Evolutionary conservation across 2,329 filamentous ascomycete genomes (phyloP).

Genomic region (Pseudocercospora pini-densiflorae): DNA sequence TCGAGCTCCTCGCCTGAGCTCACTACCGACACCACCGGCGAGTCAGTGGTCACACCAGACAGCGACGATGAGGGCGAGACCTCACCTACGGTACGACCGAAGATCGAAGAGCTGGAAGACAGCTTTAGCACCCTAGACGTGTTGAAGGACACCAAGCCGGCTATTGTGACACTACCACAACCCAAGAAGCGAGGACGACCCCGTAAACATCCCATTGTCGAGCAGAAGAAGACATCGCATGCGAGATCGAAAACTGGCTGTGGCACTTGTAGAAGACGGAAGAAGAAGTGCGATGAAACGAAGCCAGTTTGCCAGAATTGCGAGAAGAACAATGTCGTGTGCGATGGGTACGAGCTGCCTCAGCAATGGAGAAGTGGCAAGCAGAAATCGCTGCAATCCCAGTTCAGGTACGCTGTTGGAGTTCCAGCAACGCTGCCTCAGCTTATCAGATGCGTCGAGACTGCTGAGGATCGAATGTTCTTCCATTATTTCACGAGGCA

Average conservation of each 20-base stretch:
- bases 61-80: constrained; percentile 30
- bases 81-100: constrained; percentile 44
- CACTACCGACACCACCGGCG: constrained; percentile 10
- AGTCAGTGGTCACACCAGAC: constrained; percentile 20
- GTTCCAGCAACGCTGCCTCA: constrained; percentile 47
- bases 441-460: constrained; percentile 82
- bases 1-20: constrained; percentile 26
- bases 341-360: constrained; percentile 86
- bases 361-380: constrained; percentile 86
- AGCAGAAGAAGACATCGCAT: constrained; percentile 73
- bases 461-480: constrained; percentile 76
- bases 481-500: constrained; percentile 82
- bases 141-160: constrained; percentile 32
- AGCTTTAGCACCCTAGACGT: constrained; percentile 43
- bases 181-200: constrained; percentile 70
- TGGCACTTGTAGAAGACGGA: constrained; percentile 62
- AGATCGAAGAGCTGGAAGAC: constrained; percentile 60
- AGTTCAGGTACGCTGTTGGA: background rate
- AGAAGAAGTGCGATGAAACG: constrained; percentile 64
- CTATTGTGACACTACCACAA: constrained; percentile 39
- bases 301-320: constrained; percentile 71
- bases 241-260: constrained; percentile 66
- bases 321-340: constrained; percentile 90
- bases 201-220: constrained; percentile 73
- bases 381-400: constrained; percentile 57